phyloP scores from a whole-genome alignment of 208 protist genomes.

The Leishmania major region DNA sequence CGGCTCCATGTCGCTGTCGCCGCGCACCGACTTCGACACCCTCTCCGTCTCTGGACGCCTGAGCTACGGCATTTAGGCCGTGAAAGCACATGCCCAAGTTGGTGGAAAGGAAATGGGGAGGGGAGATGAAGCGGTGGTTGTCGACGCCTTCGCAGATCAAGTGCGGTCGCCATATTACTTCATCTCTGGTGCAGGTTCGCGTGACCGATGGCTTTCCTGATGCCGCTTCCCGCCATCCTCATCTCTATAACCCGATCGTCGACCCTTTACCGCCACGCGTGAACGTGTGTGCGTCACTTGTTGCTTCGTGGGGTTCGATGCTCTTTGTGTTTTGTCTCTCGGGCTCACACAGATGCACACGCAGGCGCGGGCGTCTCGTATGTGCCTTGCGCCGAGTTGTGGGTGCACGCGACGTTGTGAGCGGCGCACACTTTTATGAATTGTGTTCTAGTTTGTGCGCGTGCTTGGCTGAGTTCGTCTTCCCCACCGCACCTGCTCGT shows the following conservation, averaged over 20 bases:
- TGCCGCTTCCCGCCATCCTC: background rate
- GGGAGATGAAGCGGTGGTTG: background rate
- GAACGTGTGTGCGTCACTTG: background rate
- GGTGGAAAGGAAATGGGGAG: background rate
- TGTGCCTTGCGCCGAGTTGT: background rate
- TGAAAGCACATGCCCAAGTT: background rate
- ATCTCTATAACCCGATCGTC: background rate
- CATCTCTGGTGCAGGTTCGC: background rate
- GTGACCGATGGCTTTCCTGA: background rate
- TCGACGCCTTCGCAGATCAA: background rate
- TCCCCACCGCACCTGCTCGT: background rate
- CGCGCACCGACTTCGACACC: constrained; percentile 29
- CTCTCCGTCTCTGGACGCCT: constrained; percentile 24
- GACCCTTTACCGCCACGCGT: background rate
- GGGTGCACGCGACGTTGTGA: background rate
- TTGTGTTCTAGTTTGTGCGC: too few species aligned
- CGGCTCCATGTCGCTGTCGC: constrained; percentile 26
- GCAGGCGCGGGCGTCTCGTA: background rate
- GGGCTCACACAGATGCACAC: background rate
- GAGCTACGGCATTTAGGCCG: constrained; percentile 21
- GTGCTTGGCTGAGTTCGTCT: background rate
- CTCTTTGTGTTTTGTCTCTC: background rate
- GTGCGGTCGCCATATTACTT: background rate
- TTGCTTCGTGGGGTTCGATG: background rate
- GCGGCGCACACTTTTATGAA: background rate